Base-by-base conservation (phyloP, 2,329 filamentous ascomycete species). In the Periglandula ipomoeae region DNA sequence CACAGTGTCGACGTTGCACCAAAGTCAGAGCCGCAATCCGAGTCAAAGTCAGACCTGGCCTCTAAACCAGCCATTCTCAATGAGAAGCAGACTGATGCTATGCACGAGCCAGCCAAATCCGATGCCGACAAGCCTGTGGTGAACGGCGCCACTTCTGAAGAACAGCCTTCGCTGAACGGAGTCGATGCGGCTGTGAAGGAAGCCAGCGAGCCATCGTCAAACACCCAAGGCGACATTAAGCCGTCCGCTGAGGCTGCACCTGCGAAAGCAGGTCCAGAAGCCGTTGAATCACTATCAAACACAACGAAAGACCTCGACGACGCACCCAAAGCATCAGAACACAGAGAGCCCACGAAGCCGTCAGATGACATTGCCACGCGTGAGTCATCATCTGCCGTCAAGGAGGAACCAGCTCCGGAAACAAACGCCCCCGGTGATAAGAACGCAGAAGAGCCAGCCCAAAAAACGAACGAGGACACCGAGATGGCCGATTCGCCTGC, bases 401-500 rank as follows among this genome's bases (percentile, higher is more conserved):
- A 47, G n/a, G 3, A 47, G n/a, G 3, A 13, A 13, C 17, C 32
- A 24, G n/a, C 32, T 30, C 32, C 44, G 5, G 19, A 20, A 20
- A 26, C 15, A 4, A 20, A 20, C 19, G 15, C 9, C 3, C 8
- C 39, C 15, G 44, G 47, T 13, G 39, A 24, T 19, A 24, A 44
- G 15, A 37, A 40, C 11, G 5, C 10, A 30, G 41, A 44, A 11
- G 11, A 6, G 27, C 5, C 47, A 10, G 34, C 34, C 5, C 43
- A 40, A 2, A 41, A 47, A 22, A 26, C 17, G 4, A 37, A 5
- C 13, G 24, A 32, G 23, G 62, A 65, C 24, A 50, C 55, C 13
- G 58, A 58, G 27, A 63, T 62, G 59, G 46, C 50, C 2, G 61
- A 63, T 15, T 53, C 56, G 27, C 51, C 58, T 34, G 30, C 44